These are phyloP conservation scores for Kondoa malvinella DNA, from an alignment of 768 basidiomycete species.

Conservation along the genomic window DNA sequence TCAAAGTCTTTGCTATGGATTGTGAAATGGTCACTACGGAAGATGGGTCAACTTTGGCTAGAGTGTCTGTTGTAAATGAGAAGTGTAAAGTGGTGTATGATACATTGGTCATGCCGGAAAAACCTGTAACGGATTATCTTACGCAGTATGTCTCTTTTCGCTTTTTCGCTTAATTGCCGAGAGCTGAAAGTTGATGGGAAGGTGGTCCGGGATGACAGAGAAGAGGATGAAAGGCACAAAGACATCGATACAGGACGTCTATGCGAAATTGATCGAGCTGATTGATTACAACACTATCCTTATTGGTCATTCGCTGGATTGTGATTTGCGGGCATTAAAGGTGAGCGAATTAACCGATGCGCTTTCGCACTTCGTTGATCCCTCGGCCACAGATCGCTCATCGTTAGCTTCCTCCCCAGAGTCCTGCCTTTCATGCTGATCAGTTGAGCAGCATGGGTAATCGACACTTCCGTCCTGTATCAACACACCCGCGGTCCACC, in stretches of 20 bases:
- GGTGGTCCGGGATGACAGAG: constrained; percentile 86
- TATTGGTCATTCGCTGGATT: constrained; percentile 87
- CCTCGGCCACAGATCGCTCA: neutral
- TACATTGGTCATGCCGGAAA: constrained; percentile 69
- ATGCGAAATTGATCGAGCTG: constrained; percentile 44
- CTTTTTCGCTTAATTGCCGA: no score
- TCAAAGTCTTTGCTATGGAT: constrained; percentile 61
- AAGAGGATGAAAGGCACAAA: constrained; percentile 51
- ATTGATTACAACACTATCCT: constrained; percentile 48
- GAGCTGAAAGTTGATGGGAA: constrained; percentile 27
- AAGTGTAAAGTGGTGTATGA: constrained; percentile 65
- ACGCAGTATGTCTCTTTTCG: constrained; percentile 58
- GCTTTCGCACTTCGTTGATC: neutral
- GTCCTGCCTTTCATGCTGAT: neutral
- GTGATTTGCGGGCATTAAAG: constrained; percentile 73
- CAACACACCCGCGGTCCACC: constrained; percentile 88
- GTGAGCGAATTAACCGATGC: constrained; percentile 10
- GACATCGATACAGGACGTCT: constrained; percentile 63
- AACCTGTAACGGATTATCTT: constrained; percentile 76
- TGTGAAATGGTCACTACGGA: constrained; percentile 92
- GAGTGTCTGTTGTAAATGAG: constrained; percentile 69
- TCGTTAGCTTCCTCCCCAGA: neutral
- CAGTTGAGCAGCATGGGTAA: constrained; percentile 43
- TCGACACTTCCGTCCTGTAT: constrained; percentile 78
- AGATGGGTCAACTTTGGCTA: constrained; percentile 72